Percentiles rank a stretch among this genome's conserved stretches.
Evolutionary conservation across 2,329 filamentous ascomycete genomes (phyloP).

Genomic region (Diaporthe longicolla): DNA sequence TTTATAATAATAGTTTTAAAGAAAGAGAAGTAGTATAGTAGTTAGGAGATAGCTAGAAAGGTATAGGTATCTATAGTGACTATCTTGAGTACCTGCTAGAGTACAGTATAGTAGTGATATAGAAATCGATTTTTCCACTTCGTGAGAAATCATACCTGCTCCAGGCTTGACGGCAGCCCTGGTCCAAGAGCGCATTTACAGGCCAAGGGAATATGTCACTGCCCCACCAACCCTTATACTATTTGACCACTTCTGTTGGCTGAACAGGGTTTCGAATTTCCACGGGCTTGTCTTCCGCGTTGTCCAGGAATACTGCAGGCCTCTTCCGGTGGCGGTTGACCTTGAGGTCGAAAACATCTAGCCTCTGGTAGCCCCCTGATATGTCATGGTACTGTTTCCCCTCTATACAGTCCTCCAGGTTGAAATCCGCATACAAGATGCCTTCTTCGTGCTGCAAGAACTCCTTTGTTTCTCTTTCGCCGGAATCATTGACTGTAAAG

Average conservation of each 20-base stretch:
- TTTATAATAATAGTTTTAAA: too few species aligned
- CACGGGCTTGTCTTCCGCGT: neutral
- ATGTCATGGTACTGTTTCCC: conserved; percentile 42
- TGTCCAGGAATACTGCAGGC: conserved; percentile 15
- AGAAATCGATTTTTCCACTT: too few species aligned
- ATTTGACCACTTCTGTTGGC: neutral
- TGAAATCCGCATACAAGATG: conserved; percentile 42
- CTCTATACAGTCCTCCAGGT: conserved; percentile 34
- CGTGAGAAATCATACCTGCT: neutral
- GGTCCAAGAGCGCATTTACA: neutral
- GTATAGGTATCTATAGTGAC: too few species aligned
- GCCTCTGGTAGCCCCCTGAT: conserved; percentile 45
- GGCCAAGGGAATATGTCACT: neutral
- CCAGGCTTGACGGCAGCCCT: neutral
- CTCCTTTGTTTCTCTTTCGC: conserved; percentile 28
- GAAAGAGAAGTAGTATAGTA: too few species aligned
- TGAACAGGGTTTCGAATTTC: neutral
- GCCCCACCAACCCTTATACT: neutral
- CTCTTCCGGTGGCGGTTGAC: conserved; percentile 18
- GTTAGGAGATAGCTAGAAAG: too few species aligned
- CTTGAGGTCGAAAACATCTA: conserved; percentile 39
- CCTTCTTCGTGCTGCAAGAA: conserved; percentile 39
- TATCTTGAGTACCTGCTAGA: too few species aligned
- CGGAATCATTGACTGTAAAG: conserved; percentile 10
- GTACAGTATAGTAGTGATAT: too few species aligned